These are phyloP conservation scores for Hypoxylon lienhwacheense DNA, from an alignment of 495 filamentous ascomycete species.

Conservation along the genomic window DNA sequence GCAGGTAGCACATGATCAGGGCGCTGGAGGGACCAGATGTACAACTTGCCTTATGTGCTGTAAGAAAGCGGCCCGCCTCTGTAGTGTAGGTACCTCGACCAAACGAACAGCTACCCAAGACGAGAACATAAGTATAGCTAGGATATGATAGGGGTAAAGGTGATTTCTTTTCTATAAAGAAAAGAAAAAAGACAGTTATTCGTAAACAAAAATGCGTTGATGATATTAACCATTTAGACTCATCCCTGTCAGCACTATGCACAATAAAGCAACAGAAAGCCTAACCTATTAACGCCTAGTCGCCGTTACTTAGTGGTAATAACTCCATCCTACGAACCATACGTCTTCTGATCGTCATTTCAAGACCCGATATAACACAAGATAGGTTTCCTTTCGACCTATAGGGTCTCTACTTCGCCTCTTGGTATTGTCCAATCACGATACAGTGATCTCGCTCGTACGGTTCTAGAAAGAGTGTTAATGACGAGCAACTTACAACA, in stretches of 20 bases:
- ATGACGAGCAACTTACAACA: neutral
- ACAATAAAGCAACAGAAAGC: constrained; percentile 33
- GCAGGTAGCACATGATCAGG: too few relatives aligned
- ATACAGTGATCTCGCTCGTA: constrained; percentile 39
- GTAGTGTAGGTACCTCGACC: too few relatives aligned
- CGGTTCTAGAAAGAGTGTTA: constrained; percentile 33
- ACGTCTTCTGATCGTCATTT: constrained; percentile 32
- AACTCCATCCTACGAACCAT: constrained; percentile 37
- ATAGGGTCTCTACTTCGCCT: constrained; percentile 31
- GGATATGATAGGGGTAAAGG: neutral
- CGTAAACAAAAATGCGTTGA: constrained; percentile 20
- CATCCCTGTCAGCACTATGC: constrained; percentile 33
- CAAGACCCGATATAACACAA: constrained; percentile 34
- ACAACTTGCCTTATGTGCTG: too few relatives aligned
- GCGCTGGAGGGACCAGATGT: too few relatives aligned
- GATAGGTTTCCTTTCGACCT: constrained; percentile 18
- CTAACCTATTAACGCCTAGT: constrained; percentile 39
- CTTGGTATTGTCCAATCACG: constrained; percentile 41
- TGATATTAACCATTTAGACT: constrained; percentile 36
- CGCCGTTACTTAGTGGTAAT: constrained; percentile 40
- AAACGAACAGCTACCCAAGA: too few relatives aligned
- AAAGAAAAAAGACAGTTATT: constrained; percentile 9
- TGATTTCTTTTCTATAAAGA: too few relatives aligned
- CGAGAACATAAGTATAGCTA: too few relatives aligned
- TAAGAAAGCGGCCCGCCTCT: too few relatives aligned